Evolutionary conservation across 2,329 filamentous ascomycete genomes (phyloP).

Genomic region (Exophiala oligosperma): DNA sequence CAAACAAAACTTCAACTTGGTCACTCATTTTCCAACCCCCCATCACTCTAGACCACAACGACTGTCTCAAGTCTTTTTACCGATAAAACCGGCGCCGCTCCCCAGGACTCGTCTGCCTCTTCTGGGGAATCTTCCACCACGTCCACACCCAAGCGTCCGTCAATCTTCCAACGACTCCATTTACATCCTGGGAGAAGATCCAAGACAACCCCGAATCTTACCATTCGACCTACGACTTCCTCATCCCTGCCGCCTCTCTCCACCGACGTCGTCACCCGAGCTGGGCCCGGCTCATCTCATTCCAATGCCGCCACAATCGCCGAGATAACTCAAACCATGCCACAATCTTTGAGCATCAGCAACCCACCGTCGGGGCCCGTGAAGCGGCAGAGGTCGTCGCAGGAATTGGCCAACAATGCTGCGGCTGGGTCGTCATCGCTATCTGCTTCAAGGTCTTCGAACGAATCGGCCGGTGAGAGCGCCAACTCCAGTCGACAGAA

Average conservation of each 20-base stretch:
- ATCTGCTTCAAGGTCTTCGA: conserved; percentile 11
- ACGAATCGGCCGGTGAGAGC: conserved; percentile 2
- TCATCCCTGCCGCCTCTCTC: conserved; percentile 18
- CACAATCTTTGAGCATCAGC: conserved; percentile 22
- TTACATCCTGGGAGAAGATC: conserved; percentile 24
- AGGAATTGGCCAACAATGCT: conserved; percentile 11
- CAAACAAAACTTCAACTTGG: conserved; percentile 1
- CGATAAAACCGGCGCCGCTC: conserved; percentile 29
- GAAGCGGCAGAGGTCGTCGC: conserved; percentile 29
- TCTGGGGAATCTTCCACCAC: conserved; percentile 22
- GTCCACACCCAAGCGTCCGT: conserved; percentile 18
- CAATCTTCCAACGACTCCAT: conserved; percentile 28
- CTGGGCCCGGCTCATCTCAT: conserved; percentile 18
- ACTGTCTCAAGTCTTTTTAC: conserved; percentile 28
- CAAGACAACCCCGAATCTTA: conserved; percentile 23
- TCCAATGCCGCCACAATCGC: conserved; percentile 26
- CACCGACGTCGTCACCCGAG: conserved; percentile 17
- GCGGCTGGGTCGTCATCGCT: conserved; percentile 6
- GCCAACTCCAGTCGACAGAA: conserved; percentile 10
- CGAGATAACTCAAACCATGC: conserved; percentile 28
- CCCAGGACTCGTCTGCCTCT: conserved; percentile 20
- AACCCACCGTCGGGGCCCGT: conserved; percentile 18
- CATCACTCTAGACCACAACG: conserved; percentile 19
- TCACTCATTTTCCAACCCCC: not conserved
- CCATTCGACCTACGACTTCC: conserved; percentile 23